phyloP scores from a whole-genome alignment of 2,329 filamentous ascomycete species.

The Talaromyces pinophilus region DNA sequence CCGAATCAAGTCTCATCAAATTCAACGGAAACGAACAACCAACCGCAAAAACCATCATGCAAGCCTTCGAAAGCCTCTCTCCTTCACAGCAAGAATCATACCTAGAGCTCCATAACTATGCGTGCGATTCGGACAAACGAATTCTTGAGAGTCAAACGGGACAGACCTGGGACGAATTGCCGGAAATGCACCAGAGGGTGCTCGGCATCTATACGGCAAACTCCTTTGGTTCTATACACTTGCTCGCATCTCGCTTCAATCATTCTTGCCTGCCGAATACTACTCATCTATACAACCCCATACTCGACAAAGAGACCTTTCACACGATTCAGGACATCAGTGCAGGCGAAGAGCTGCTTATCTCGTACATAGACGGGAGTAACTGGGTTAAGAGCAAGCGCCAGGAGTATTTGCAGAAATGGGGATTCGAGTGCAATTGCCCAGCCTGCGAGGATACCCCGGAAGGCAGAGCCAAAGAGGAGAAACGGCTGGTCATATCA shows the following conservation, averaged over 20 bases:
- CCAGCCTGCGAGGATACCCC: not conserved
- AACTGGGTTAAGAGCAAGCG: not conserved
- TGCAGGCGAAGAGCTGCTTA: not conserved
- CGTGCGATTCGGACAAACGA: not conserved
- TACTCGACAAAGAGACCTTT: not conserved
- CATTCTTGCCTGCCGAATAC: conserved; percentile 8
- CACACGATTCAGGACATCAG: not conserved
- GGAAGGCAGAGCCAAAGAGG: not conserved
- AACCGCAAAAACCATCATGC: not conserved
- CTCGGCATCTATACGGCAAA: not conserved
- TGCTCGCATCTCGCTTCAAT: not conserved
- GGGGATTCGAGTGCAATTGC: not conserved
- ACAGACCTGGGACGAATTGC: not conserved
- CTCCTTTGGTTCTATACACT: not conserved
- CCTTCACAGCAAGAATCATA: not conserved
- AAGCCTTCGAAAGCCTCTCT: not conserved
- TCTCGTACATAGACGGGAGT: not conserved
- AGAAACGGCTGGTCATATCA: not conserved
- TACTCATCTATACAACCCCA: not conserved
- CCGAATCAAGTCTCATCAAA: not conserved
- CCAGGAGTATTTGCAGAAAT: conserved; percentile 5
- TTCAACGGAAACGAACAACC: not conserved
- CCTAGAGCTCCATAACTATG: not conserved
- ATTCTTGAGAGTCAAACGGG: not conserved
- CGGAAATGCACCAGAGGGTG: not conserved